phyloP scores from a whole-genome alignment of 352 stramenopile genomes.

The Phytophthora meadii region DNA sequence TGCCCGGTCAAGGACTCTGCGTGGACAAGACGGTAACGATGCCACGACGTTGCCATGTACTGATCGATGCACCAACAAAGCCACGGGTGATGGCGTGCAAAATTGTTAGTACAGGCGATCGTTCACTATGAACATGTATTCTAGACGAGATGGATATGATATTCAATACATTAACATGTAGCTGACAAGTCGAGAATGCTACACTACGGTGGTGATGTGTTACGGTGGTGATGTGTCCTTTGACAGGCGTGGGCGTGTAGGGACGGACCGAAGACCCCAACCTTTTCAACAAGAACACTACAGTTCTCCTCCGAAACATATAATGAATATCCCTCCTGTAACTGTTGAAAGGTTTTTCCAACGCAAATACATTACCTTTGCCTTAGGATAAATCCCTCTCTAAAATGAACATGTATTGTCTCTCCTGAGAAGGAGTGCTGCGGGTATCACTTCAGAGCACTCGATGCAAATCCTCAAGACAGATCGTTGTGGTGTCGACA shows the following conservation, averaged over 20 bases:
- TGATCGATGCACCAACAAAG: neutral
- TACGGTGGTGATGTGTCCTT: no score
- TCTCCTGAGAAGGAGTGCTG: neutral
- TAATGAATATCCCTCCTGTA: no score
- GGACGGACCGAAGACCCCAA: no score
- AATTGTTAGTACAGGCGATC: neutral
- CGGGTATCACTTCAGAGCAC: neutral
- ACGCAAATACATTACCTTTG: no score
- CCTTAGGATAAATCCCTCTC: neutral
- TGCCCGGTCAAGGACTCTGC: conserved; percentile 8
- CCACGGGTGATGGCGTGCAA: neutral
- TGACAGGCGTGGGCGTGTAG: no score
- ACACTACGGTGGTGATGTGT: no score
- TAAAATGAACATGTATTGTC: neutral
- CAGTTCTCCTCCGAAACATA: no score
- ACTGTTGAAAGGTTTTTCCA: no score
- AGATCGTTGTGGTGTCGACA: neutral
- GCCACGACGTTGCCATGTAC: conserved; percentile 1
- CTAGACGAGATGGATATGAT: no score
- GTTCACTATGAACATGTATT: neutral
- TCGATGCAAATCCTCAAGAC: neutral
- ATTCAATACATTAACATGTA: no score
- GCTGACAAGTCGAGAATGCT: no score
- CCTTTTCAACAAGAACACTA: no score
- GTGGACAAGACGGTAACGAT: conserved; percentile 4